A percentile compares a stretch with the other conserved stretches of the same genome.
These are phyloP conservation scores for Phytophthora aleatoria DNA, from an alignment of 352 stramenopile genomes.

Conservation along the genomic window DNA sequence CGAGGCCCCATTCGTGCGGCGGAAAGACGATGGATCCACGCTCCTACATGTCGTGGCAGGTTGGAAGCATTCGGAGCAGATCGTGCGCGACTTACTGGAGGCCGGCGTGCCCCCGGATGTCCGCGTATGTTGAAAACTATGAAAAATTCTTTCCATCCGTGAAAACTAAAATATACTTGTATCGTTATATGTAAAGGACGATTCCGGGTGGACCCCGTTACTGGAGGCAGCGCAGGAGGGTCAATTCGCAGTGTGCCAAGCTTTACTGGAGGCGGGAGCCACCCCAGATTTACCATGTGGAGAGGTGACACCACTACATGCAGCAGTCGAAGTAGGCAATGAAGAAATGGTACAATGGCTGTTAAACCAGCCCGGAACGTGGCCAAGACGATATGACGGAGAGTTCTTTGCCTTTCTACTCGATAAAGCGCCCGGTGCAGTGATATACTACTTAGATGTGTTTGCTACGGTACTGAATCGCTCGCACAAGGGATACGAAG, in stretches of 20 bases:
- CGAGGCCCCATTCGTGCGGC: constrained; percentile 1
- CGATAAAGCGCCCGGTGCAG: constrained; percentile 49
- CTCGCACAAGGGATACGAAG: constrained; percentile 40
- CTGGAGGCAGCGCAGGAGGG: constrained; percentile 68
- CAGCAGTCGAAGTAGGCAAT: constrained; percentile 57
- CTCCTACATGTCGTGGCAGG: constrained; percentile 61
- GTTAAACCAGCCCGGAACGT: constrained; percentile 41
- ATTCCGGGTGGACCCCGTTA: constrained; percentile 60
- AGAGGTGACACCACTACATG: constrained; percentile 54
- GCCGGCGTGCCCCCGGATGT: constrained; percentile 44
- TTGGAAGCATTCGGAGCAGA: constrained; percentile 58
- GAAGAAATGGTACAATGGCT: constrained; percentile 60
- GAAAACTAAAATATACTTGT: neutral
- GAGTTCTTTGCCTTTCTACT: constrained; percentile 62
- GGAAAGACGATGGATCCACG: constrained; percentile 50
- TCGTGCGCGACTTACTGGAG: constrained; percentile 49
- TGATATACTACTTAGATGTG: constrained; percentile 50
- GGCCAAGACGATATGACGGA: constrained; percentile 39
- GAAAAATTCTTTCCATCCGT: neutral
- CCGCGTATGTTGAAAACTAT: constrained; percentile 16
- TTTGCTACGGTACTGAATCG: constrained; percentile 57
- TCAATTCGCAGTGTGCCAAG: constrained; percentile 52
- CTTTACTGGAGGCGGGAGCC: constrained; percentile 48
- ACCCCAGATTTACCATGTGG: constrained; percentile 41
- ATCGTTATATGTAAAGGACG: constrained; percentile 4